These are phyloP conservation scores for Torulaspora franciscae DNA, from an alignment of 805 yeast genomes.

Conservation along the genomic window DNA sequence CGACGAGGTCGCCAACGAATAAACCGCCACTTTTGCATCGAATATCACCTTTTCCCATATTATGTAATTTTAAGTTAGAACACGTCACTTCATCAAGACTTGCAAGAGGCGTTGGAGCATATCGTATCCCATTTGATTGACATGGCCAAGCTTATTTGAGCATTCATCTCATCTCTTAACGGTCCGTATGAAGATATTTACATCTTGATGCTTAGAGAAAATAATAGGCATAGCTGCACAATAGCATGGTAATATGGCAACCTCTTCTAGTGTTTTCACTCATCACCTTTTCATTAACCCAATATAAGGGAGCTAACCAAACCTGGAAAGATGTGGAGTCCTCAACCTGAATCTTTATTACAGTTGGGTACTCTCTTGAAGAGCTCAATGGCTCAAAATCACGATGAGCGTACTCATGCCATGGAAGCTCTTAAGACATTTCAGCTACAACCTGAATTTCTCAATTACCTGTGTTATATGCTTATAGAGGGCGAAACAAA, in stretches of 20 bases:
- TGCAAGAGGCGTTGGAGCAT: background rate
- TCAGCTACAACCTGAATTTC: slow-evolving; percentile 65
- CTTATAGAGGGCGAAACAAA: slow-evolving; percentile 50
- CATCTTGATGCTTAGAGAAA: slow-evolving; percentile 8
- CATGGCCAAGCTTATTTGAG: background rate
- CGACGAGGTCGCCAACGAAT: slow-evolving; percentile 17
- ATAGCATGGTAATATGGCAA: too few relatives aligned
- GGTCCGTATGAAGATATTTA: background rate
- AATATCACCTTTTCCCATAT: background rate
- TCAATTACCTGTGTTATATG: slow-evolving; percentile 70
- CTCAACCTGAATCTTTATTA: slow-evolving; percentile 54
- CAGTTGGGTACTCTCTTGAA: slow-evolving; percentile 63
- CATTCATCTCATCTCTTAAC: background rate
- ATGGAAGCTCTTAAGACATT: slow-evolving; percentile 70
- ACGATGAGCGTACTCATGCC: slow-evolving; percentile 55
- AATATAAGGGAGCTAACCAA: too few relatives aligned
- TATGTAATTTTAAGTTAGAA: slow-evolving; percentile 1
- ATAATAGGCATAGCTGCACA: background rate
- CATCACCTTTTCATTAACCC: too few relatives aligned
- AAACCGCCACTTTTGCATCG: slow-evolving; percentile 2
- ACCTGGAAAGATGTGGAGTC: slow-evolving; percentile 50
- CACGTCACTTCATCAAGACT: background rate
- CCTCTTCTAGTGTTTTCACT: too few relatives aligned
- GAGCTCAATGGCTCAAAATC: slow-evolving; percentile 64
- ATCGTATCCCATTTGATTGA: background rate